Evolutionary conservation across 2,329 filamentous ascomycete species (phyloP).

Genomic region (Alternaria sp.): DNA sequence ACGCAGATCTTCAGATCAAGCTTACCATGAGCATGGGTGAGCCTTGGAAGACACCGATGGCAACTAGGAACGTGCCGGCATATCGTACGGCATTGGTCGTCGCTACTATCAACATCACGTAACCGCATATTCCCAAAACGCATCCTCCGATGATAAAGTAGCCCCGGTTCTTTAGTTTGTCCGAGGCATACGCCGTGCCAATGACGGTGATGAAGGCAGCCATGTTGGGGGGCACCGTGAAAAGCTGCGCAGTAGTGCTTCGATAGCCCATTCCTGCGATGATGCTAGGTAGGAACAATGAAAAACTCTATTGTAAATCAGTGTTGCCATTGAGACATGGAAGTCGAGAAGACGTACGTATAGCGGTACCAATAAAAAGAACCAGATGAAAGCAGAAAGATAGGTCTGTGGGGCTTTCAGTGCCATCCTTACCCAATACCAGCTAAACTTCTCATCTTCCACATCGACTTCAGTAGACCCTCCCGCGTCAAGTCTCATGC

Average conservation of each 20-base stretch:
- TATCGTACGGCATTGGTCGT: constrained; percentile 49
- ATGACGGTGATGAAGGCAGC: constrained; percentile 49
- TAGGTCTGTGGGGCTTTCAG: constrained; percentile 48
- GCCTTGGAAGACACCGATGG: constrained; percentile 55
- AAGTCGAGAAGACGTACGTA: constrained; percentile 36
- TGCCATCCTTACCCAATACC: constrained; percentile 53
- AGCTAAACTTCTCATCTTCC: constrained; percentile 52
- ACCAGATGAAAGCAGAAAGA: constrained; percentile 51
- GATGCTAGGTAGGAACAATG: constrained; percentile 53
- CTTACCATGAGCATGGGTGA: constrained; percentile 47
- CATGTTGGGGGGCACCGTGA: constrained; percentile 56
- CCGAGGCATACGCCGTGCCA: constrained; percentile 56
- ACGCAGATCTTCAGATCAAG: background rate
- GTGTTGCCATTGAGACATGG: background rate
- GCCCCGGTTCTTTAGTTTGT: constrained; percentile 51
- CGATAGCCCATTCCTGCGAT: constrained; percentile 51
- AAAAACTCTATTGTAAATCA: constrained; percentile 39
- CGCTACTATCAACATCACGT: constrained; percentile 63
- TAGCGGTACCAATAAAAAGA: constrained; percentile 56
- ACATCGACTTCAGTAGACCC: constrained; percentile 40
- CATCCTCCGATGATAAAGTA: constrained; percentile 61
- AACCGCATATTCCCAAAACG: constrained; percentile 56
- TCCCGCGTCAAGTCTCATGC: constrained; percentile 42
- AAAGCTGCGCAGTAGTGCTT: constrained; percentile 51
- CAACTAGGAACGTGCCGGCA: constrained; percentile 52